phyloP scores from a whole-genome alignment of 2,329 filamentous ascomycete species.

The Plectosphaerella plurivora region DNA sequence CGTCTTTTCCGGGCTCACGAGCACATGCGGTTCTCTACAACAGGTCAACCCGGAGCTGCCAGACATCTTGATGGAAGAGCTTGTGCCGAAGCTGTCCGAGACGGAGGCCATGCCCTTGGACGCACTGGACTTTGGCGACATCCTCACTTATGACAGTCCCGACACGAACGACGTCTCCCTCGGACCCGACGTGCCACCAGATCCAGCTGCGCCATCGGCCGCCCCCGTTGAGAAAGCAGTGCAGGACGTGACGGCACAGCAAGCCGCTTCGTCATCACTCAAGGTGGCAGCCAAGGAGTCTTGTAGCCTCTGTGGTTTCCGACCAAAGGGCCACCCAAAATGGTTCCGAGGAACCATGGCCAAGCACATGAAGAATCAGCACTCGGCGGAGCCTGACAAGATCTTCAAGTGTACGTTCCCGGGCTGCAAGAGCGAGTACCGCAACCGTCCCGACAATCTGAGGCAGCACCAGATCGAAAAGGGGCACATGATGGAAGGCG shows the following conservation, averaged over 20 bases:
- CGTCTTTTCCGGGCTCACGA: slow-evolving; percentile 25
- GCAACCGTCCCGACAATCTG: slow-evolving; percentile 51
- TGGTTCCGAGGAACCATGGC: slow-evolving; percentile 57
- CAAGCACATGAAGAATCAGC: slow-evolving; percentile 52
- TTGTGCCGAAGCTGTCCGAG: no score
- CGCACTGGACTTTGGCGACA: slow-evolving; percentile 1
- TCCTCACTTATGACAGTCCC: slow-evolving; percentile 9
- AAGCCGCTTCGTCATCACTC: neutral
- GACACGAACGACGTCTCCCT: neutral
- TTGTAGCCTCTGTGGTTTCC: slow-evolving; percentile 50
- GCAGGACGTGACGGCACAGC: no score
- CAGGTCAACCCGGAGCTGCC: no score
- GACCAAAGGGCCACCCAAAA: slow-evolving; percentile 50
- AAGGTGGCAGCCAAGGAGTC: slow-evolving; percentile 39
- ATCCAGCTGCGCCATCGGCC: no score
- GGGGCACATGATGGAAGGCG: slow-evolving; percentile 45
- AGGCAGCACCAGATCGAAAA: slow-evolving; percentile 54
- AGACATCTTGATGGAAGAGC: no score
- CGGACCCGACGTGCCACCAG: neutral
- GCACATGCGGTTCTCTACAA: no score
- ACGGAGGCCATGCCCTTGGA: no score
- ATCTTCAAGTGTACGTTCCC: slow-evolving; percentile 51
- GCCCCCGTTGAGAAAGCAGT: no score
- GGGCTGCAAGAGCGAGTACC: slow-evolving; percentile 50
- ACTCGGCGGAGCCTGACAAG: slow-evolving; percentile 41